These are phyloP conservation scores for Lactarius trivialis DNA, from an alignment of 768 basidiomycete species.

Conservation along the genomic window DNA sequence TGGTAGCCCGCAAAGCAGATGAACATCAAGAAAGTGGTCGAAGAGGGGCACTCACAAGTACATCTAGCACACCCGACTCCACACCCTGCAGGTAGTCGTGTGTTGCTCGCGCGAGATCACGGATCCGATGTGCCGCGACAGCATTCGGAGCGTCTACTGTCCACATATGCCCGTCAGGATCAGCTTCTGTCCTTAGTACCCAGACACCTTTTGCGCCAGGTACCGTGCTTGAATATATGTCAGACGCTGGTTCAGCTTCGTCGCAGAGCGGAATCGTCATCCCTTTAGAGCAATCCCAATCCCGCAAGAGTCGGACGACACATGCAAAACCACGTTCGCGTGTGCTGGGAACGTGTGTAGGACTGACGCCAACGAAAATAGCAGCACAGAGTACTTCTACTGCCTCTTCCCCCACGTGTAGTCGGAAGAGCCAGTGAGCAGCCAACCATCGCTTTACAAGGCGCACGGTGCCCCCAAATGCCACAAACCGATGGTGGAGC, in stretches of 20 bases:
- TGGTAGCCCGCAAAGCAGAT: constrained; percentile 28
- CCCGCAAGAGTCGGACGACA: constrained; percentile 63
- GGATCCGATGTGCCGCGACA: constrained; percentile 68
- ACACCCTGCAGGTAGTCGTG: constrained; percentile 50
- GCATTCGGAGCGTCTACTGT: constrained; percentile 57
- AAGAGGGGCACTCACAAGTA: constrained; percentile 43
- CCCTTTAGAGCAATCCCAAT: constrained; percentile 80
- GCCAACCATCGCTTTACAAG: constrained; percentile 92
- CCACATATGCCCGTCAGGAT: constrained; percentile 72
- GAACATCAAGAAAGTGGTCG: constrained; percentile 15
- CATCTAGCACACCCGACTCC: constrained; percentile 44
- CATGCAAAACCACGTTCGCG: constrained; percentile 76
- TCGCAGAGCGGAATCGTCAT: constrained; percentile 71
- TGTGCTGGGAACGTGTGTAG: constrained; percentile 51
- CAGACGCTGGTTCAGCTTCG: constrained; percentile 26
- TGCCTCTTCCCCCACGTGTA: constrained; percentile 68
- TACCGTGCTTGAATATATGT: constrained; percentile 28
- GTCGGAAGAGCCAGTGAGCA: constrained; percentile 76
- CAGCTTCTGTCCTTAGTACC: constrained; percentile 73
- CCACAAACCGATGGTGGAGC: constrained; percentile 69
- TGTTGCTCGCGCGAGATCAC: constrained; percentile 69
- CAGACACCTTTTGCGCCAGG: constrained; percentile 52
- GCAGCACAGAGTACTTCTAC: constrained; percentile 81
- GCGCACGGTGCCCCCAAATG: constrained; percentile 80
- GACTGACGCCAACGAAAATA: constrained; percentile 59